These are phyloP conservation scores for Fraxinus sp. DNA, from an alignment of 305 asterid species.

Conservation along the genomic window DNA sequence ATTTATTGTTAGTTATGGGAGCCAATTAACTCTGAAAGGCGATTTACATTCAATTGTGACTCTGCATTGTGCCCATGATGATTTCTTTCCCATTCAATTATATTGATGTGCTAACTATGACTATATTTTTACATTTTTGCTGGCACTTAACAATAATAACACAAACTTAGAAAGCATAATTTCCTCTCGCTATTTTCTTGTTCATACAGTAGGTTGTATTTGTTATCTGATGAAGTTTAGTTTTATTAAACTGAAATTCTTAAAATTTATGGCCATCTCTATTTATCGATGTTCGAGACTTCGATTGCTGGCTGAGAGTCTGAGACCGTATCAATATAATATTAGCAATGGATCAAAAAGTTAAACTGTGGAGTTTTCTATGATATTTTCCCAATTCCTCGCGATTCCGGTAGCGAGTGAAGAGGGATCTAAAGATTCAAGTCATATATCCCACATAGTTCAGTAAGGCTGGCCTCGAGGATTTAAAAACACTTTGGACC, in stretches of 20 bases:
- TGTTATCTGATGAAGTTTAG: too few relatives aligned
- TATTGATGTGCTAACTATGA: background rate
- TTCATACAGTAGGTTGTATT: background rate
- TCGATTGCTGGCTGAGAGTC: background rate
- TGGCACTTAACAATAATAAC: background rate
- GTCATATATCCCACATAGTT: background rate
- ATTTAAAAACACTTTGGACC: background rate
- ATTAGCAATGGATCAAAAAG: background rate
- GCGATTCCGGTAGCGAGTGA: background rate
- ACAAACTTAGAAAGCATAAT: background rate
- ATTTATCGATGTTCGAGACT: background rate
- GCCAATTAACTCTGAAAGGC: background rate
- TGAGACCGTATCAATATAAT: background rate
- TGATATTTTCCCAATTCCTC: background rate
- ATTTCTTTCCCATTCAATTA: background rate
- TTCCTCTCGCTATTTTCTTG: background rate
- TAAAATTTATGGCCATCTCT: background rate
- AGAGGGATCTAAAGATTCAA: too few relatives aligned
- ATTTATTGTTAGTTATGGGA: conserved; percentile 25
- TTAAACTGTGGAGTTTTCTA: background rate
- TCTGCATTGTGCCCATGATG: background rate
- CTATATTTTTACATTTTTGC: background rate
- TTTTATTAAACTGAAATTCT: background rate
- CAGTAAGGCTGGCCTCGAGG: background rate
- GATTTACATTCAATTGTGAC: background rate